These are phyloP conservation scores for Cyclotella atomus DNA, from an alignment of 108 stramenopile species.

Conservation along the genomic window DNA sequence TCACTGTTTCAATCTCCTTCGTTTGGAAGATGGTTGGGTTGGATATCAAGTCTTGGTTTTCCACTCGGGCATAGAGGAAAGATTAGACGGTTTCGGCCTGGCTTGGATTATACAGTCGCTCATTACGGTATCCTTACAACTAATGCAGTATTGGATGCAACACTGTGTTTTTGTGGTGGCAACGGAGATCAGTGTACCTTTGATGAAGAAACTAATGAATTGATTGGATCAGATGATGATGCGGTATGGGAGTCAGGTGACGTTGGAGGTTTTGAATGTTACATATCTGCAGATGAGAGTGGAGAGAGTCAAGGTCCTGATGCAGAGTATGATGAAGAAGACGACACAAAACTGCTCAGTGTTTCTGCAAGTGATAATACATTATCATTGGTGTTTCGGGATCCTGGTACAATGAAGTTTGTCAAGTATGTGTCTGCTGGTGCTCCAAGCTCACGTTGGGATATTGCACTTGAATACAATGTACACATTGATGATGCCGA, in stretches of 20 bases:
- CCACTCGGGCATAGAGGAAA: constrained; percentile 69
- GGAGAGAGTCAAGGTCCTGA: constrained; percentile 72
- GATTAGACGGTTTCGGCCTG: constrained; percentile 94
- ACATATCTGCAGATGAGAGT: constrained; percentile 93
- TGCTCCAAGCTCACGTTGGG: constrained; percentile 93
- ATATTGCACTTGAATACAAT: constrained; percentile 90
- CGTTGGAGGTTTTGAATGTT: constrained; percentile 95
- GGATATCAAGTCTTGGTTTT: constrained; percentile 63
- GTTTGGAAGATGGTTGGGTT: constrained; percentile 65
- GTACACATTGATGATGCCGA: constrained; percentile 12
- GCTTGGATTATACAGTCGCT: constrained; percentile 97
- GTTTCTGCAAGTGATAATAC: constrained; percentile 94
- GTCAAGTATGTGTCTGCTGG: constrained; percentile 92
- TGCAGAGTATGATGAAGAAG: constrained; percentile 91
- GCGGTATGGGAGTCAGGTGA: constrained; percentile 90
- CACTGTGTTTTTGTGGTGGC: constrained; percentile 75
- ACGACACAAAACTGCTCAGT: constrained; percentile 90
- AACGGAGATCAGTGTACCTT: constrained; percentile 57
- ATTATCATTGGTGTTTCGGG: constrained; percentile 90
- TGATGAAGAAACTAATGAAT: constrained; percentile 55
- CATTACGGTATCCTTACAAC: constrained; percentile 86
- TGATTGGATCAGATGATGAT: constrained; percentile 63
- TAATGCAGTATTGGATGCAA: constrained; percentile 84
- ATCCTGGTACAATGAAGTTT: constrained; percentile 94
- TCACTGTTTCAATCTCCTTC: constrained; percentile 63